Conservation (phyloP, 148 eudicot genomes). For the Drosera capensis region DNA sequence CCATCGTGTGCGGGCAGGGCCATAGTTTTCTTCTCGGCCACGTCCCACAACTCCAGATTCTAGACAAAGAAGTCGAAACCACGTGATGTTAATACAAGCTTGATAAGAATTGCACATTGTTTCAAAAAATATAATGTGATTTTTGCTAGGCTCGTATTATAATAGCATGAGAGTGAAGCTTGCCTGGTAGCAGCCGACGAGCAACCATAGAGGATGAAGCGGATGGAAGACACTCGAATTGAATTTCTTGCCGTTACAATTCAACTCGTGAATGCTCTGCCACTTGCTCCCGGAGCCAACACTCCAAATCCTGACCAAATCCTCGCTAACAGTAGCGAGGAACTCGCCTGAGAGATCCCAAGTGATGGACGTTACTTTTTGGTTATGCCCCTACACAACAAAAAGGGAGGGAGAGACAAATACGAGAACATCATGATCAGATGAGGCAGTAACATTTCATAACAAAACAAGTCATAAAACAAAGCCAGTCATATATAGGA, state of each 20-base stretch:
- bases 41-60: conserved; percentile 47
- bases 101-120: conserved; percentile 1
- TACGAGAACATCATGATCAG: neutral
- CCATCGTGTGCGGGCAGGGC: conserved; percentile 9
- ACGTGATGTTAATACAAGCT: neutral
- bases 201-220: conserved; percentile 23
- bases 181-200: conserved; percentile 60
- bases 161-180: conserved; percentile 1
- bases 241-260: conserved; percentile 35
- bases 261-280: conserved; percentile 40
- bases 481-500: neutral
- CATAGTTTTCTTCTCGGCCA: conserved; percentile 7
- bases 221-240: conserved; percentile 62
- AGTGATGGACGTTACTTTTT: conserved; percentile 26
- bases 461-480: neutral
- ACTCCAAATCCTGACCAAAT: conserved; percentile 43
- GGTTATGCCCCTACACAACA: conserved; percentile 33
- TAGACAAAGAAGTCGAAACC: conserved; percentile 4
- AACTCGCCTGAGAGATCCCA: conserved; percentile 55
- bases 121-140: neutral
- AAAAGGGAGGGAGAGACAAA: neutral
- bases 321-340: conserved; percentile 50
- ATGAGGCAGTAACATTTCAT: neutral
- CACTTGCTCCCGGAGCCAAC: conserved; percentile 29
- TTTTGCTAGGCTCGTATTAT: neutral